Evolutionary conservation across 495 filamentous ascomycete genomes (phyloP), one percentile per base, ranked within the genome.

Genomic region (Lophiotrema nucula): DNA sequence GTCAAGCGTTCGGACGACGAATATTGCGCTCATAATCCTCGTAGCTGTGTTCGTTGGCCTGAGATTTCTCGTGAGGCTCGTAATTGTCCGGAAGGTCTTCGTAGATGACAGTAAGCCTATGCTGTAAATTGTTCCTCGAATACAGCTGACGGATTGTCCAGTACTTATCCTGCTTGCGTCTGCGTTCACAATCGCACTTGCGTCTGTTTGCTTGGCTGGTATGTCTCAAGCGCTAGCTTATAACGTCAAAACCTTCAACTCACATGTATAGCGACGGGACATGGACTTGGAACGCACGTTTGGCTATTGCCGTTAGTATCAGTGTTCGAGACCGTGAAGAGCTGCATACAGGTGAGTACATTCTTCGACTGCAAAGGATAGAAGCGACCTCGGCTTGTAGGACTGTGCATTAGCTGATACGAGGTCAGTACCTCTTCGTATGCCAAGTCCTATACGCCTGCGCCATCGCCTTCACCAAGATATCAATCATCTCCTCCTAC

Each of bases 381-480:
- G 13, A 16, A 46, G 18, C 16, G n/a, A n/a, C n/a, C n/a, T n/a
- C n/a, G n/a, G n/a, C n/a, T n/a, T n/a, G n/a, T n/a, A n/a, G 28
- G 6, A 4, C 42, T 2, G 33, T 15, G 4, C 38, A 43, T 50
- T 35, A 56, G 24, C 16, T 13, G 13, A 11, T 16, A 18, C n/a
- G n/a, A n/a, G n/a, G n/a, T n/a, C 23, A 65, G 61, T 57, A 53
- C 27, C 38, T 65, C 1, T 65, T 31, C 43, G 49, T 60, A 10
- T 59, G 56, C 42, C 56, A 65, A 28, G 44, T 65, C 3, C 26
- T 65, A 12, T 65, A 65, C 28, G 52, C 61, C 12, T 65, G 56
- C 38, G 61, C 61, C 12, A 56, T 65, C 46, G 51, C 56, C 8
- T 59, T 47, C 35, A 65, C 61, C 44, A 65, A 65, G 42, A 44